Conservation (phyloP, 2,329 filamentous ascomycete genomes). For the Fusarium humuli region DNA sequence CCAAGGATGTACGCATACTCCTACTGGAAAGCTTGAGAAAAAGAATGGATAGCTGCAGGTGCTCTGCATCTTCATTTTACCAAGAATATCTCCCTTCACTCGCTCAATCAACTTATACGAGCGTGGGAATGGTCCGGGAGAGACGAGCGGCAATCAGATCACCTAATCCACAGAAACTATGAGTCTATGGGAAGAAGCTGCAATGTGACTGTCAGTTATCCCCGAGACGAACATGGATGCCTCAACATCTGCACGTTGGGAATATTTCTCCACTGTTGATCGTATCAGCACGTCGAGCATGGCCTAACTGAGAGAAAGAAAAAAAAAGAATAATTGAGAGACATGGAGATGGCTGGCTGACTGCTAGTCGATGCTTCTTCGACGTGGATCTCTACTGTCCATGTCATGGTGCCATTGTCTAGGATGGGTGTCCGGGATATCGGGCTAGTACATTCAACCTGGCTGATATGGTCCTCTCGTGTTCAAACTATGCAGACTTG, state of each 20-base stretch:
- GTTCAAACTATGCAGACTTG: constrained; percentile 29
- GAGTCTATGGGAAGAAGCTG: background rate
- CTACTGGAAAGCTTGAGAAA: constrained; percentile 13
- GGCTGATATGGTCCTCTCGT: constrained; percentile 36
- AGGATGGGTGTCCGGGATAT: constrained; percentile 14
- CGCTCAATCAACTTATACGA: background rate
- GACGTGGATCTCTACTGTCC: constrained; percentile 3
- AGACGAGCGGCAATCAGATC: background rate
- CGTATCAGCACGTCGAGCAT: background rate
- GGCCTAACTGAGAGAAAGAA: background rate
- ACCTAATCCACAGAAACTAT: background rate
- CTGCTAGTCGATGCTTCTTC: constrained; percentile 18
- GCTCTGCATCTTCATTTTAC: background rate
- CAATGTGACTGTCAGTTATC: background rate
- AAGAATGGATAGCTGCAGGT: constrained; percentile 8
- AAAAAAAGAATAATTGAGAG: constrained; percentile 25
- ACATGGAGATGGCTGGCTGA: constrained; percentile 3
- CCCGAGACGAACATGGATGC: background rate
- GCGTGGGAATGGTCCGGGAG: too few relatives aligned
- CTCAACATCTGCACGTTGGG: background rate
- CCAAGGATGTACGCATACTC: constrained; percentile 16
- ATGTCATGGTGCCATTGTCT: constrained; percentile 8
- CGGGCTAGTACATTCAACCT: constrained; percentile 15
- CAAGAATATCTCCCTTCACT: background rate
- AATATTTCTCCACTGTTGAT: background rate